phyloP scores from a whole-genome alignment of 2,329 filamentous ascomycete species.

The Alternaria brassicae region DNA sequence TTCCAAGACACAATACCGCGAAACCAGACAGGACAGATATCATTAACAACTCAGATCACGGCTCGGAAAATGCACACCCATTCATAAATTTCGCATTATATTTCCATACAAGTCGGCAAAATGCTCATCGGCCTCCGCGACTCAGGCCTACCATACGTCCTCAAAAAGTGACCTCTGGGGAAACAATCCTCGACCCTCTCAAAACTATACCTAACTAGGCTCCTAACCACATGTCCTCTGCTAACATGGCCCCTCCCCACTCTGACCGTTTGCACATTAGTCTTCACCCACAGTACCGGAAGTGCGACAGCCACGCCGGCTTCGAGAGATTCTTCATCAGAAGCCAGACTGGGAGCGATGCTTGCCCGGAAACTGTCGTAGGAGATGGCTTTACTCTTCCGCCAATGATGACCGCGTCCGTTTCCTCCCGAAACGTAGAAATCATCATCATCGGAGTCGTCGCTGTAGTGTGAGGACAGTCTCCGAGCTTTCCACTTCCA shows the following conservation, averaged over 20 bases:
- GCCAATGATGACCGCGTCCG: not conserved
- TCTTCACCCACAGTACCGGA: conserved; percentile 8
- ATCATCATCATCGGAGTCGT: not conserved
- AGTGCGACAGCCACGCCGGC: conserved; percentile 9
- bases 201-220: conserved; percentile 8
- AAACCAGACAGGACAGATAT: too few relatives aligned
- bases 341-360: conserved; percentile 2
- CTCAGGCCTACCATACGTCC: conserved; percentile 2
- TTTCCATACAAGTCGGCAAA: conserved; percentile 1
- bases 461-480: not conserved
- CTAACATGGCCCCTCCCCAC: conserved; percentile 9
- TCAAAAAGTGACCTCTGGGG: conserved; percentile 8
- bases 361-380: not conserved
- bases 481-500: not conserved
- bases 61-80: too few relatives aligned
- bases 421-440: conserved; percentile 2
- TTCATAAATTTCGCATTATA: conserved; percentile 1
- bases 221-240: conserved; percentile 9
- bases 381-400: conserved; percentile 3
- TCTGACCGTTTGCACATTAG: conserved; percentile 4
- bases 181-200: conserved; percentile 12
- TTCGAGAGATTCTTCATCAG: conserved; percentile 6
- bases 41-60: too few relatives aligned
- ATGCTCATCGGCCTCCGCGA: conserved; percentile 2
- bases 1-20: too few relatives aligned